A percentile compares a stretch with the other conserved stretches of the same genome.
These are phyloP conservation scores for Microbotryum intermedium DNA, from an alignment of 1,284 basidiomycete species.

Conservation along the genomic window DNA sequence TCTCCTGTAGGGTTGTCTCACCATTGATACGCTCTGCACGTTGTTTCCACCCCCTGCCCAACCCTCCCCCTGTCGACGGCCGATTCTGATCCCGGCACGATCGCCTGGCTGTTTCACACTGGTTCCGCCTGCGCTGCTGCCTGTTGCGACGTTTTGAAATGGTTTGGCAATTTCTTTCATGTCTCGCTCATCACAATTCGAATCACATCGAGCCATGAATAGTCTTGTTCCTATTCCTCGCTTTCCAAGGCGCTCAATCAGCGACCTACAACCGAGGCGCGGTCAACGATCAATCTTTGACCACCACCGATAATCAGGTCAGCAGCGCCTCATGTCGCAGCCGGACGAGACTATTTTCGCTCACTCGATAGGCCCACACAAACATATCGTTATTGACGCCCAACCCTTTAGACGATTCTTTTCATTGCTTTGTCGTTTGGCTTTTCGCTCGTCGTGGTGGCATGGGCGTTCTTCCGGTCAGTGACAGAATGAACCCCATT, in stretches of 20 bases:
- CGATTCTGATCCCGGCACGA: too few relatives aligned
- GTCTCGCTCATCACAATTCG: background rate
- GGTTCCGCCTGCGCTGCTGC: too few relatives aligned
- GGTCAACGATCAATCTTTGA: constrained; percentile 31
- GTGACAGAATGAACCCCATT: too few relatives aligned
- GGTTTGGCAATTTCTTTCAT: constrained; percentile 1
- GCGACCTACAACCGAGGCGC: constrained; percentile 28
- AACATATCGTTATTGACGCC: constrained; percentile 19
- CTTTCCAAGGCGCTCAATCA: constrained; percentile 39
- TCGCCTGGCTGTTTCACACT: too few relatives aligned
- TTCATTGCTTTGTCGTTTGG: constrained; percentile 46
- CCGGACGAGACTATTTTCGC: constrained; percentile 12
- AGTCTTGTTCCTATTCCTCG: constrained; percentile 41
- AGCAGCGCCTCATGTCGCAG: constrained; percentile 8
- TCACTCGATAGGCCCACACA: constrained; percentile 9
- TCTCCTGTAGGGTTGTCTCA: too few relatives aligned
- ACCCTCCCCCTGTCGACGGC: too few relatives aligned
- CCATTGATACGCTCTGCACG: too few relatives aligned
- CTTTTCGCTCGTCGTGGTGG: constrained; percentile 41
- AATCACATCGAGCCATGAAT: background rate
- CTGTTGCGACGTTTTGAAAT: too few relatives aligned
- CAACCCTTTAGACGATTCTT: constrained; percentile 35
- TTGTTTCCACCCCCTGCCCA: too few relatives aligned
- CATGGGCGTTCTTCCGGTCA: constrained; percentile 44
- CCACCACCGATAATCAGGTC: constrained; percentile 33